A percentile compares a stretch with the other conserved stretches of the same genome.
phyloP scores from a whole-genome alignment of 2,329 filamentous ascomycete genomes.

The Pyricularia sp. region DNA sequence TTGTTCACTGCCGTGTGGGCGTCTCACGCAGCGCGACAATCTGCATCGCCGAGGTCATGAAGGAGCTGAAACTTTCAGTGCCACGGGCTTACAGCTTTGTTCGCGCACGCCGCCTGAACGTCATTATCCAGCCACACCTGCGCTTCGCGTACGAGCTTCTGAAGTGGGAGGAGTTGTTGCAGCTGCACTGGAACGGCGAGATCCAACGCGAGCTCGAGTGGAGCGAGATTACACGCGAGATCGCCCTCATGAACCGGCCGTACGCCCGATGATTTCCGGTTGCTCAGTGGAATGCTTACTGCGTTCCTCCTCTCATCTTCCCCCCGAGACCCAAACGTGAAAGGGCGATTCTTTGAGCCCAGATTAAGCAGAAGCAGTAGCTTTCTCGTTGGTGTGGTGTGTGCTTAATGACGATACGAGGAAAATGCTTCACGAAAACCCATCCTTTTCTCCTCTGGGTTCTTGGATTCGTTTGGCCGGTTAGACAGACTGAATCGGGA shows the following conservation, averaged over 20 bases:
- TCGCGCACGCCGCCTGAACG: conserved; percentile 79
- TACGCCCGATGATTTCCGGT: conserved; percentile 51
- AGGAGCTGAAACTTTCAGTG: conserved; percentile 63
- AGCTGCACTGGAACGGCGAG: conserved; percentile 34
- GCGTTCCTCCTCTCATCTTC: neutral
- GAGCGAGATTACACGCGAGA: conserved; percentile 75
- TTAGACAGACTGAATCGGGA: neutral
- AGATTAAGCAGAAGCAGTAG: neutral
- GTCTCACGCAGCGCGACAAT: conserved; percentile 94
- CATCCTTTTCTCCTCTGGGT: neutral
- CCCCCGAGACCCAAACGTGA: neutral
- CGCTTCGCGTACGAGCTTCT: conserved; percentile 90
- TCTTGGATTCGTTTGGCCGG: neutral
- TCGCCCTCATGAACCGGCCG: conserved; percentile 90
- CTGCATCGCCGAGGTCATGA: conserved; percentile 98
- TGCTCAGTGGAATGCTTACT: neutral
- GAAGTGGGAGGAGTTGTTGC: conserved; percentile 82
- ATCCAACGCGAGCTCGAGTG: conserved; percentile 77
- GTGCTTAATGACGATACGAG: neutral
- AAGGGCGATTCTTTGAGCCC: neutral
- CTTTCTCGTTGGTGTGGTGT: neutral
- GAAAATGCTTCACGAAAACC: neutral
- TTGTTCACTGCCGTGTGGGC: conserved; percentile 93
- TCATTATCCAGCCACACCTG: conserved; percentile 95
- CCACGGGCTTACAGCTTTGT: conserved; percentile 94